Conservation (phyloP, 78 protist species). For the Dictyostelium discoideum region DNA sequence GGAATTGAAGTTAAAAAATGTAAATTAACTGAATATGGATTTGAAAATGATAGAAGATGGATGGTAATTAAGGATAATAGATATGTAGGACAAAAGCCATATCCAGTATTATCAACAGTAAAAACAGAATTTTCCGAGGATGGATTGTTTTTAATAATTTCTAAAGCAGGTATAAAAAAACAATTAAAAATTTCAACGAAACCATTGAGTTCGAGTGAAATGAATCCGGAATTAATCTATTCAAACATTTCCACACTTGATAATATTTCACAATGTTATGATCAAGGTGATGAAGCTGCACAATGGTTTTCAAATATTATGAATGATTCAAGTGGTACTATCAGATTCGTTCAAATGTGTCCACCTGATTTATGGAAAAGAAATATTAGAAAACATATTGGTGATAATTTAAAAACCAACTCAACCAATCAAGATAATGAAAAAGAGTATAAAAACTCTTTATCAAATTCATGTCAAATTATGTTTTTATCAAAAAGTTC, state of each 20-base stretch:
- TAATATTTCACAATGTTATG: neutral
- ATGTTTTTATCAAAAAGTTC: slow-evolving; percentile 36
- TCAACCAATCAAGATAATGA: neutral
- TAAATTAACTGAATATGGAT: slow-evolving; percentile 24
- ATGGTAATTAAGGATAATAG: slow-evolving; percentile 21
- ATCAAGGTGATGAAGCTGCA: slow-evolving; percentile 39
- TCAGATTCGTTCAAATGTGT: slow-evolving; percentile 1
- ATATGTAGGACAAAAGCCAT: neutral
- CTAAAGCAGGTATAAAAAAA: neutral
- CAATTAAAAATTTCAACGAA: neutral
- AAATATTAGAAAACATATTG: neutral
- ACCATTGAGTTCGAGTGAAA: neutral
- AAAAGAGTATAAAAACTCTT: neutral
- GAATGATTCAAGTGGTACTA: neutral
- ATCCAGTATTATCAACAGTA: slow-evolving; percentile 11
- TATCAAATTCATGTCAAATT: slow-evolving; percentile 22
- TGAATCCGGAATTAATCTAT: neutral
- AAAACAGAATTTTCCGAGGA: slow-evolving; percentile 3
- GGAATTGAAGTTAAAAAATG: slow-evolving; percentile 49
- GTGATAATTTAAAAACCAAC: neutral
- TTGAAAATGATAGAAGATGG: slow-evolving; percentile 75
- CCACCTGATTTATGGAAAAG: neutral
- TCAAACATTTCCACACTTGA: neutral
- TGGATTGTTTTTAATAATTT: neutral
- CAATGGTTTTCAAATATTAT: neutral